A percentile compares a stretch with the other conserved stretches of the same genome.
phyloP scores from a whole-genome alignment of 2,329 filamentous ascomycete genomes.

The Cladosporium sp. region DNA sequence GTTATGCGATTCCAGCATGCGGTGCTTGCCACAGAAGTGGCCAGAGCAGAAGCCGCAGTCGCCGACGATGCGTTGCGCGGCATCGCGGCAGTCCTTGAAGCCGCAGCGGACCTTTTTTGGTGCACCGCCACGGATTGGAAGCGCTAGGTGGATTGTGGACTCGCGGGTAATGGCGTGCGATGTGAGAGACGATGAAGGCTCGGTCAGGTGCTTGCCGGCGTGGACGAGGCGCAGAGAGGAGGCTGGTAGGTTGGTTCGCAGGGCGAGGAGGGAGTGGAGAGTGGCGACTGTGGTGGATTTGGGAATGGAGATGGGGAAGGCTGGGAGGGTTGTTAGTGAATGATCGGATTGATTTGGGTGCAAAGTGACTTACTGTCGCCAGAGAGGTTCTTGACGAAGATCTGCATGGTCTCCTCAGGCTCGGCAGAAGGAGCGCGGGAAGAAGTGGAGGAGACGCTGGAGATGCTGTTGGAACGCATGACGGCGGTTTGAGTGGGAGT shows the following conservation, averaged over 20 bases:
- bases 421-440: conserved; percentile 43
- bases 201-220: conserved; percentile 57
- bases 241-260: conserved; percentile 56
- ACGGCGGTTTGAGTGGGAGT: conserved; percentile 22
- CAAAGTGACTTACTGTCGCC: conserved; percentile 54
- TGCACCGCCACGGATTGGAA: conserved; percentile 60
- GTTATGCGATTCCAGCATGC: conserved; percentile 90
- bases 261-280: conserved; percentile 57
- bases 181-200: conserved; percentile 45
- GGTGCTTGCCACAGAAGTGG: conserved; percentile 92
- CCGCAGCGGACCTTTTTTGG: conserved; percentile 81
- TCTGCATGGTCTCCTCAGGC: conserved; percentile 56
- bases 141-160: conserved; percentile 54
- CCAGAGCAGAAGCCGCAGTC: conserved; percentile 95
- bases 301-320: conserved; percentile 58
- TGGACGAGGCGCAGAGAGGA: conserved; percentile 56
- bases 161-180: conserved; percentile 52
- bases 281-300: conserved; percentile 55
- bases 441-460: conserved; percentile 43
- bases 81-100: conserved; percentile 84
- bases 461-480: conserved; percentile 47
- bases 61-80: conserved; percentile 88
- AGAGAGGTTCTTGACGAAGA: conserved; percentile 61
- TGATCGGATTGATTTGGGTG: neutral
- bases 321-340: conserved; percentile 39